Conservation (phyloP, 2,329 filamentous ascomycete genomes). For the Fonsecaea nubica region DNA sequence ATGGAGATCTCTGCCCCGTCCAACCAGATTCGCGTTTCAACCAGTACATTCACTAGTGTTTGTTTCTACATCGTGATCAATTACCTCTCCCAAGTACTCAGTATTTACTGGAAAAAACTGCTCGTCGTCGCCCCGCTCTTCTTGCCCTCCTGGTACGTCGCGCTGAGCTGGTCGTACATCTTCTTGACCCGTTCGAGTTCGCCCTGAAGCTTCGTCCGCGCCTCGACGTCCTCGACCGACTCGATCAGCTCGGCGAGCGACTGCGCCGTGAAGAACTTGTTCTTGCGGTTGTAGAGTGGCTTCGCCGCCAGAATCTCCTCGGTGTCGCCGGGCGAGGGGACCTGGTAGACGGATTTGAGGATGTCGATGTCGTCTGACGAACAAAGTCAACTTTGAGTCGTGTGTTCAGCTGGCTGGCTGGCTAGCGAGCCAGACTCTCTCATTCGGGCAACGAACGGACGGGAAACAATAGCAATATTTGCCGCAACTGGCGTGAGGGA, state of each 20-base stretch:
- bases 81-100: too few relatives aligned
- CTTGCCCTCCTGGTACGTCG: slow-evolving; percentile 60
- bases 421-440: slow-evolving; percentile 8
- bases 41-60: too few relatives aligned
- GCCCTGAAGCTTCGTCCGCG: slow-evolving; percentile 44
- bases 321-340: slow-evolving; percentile 46
- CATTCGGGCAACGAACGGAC: too few relatives aligned
- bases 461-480: neutral
- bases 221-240: slow-evolving; percentile 47
- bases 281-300: slow-evolving; percentile 61
- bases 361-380: slow-evolving; percentile 59
- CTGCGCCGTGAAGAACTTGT: slow-evolving; percentile 59
- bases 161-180: slow-evolving; percentile 56
- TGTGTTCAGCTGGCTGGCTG: too few relatives aligned
- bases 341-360: slow-evolving; percentile 62
- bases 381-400: too few relatives aligned
- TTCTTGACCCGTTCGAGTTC: slow-evolving; percentile 59
- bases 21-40: neutral
- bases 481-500: too few relatives aligned
- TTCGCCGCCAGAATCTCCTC: slow-evolving; percentile 49
- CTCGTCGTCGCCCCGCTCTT: slow-evolving; percentile 34
- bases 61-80: neutral
- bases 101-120: slow-evolving; percentile 32
- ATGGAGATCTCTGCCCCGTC: too few relatives aligned
- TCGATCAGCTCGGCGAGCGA: slow-evolving; percentile 36